phyloP scores from a whole-genome alignment of 139 green algal species.

The Auxenochlorella pyrenoidosa region DNA sequence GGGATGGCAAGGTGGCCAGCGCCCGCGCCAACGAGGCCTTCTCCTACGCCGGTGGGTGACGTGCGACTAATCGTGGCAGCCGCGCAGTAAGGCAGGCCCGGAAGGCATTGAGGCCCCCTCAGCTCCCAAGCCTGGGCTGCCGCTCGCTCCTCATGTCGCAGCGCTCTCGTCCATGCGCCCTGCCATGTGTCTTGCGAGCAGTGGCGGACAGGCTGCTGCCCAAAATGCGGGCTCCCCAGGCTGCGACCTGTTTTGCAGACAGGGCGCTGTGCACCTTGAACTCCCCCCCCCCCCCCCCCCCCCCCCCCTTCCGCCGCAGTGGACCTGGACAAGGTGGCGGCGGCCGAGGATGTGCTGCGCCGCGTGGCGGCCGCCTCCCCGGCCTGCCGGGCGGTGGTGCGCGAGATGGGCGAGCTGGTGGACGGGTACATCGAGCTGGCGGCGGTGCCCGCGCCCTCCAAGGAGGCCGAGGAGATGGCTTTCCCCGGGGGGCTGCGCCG shows the following conservation, averaged over 20 bases:
- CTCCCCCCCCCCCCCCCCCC: too few species aligned
- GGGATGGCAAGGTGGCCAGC: constrained; percentile 31
- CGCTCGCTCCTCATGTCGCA: too few species aligned
- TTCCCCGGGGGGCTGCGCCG: constrained; percentile 44
- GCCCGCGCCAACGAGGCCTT: constrained; percentile 16
- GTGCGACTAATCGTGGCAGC: too few species aligned
- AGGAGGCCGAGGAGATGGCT: constrained; percentile 34
- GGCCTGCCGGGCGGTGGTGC: constrained; percentile 11
- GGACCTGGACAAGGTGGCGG: constrained; percentile 47
- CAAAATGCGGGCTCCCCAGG: too few species aligned
- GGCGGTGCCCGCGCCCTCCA: constrained; percentile 26
- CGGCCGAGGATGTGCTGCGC: constrained; percentile 42
- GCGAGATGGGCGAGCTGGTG: constrained; percentile 67
- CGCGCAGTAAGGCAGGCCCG: too few species aligned
- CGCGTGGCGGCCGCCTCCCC: background rate
- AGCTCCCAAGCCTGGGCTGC: background rate
- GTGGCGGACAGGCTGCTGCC: too few species aligned
- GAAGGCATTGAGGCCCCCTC: background rate
- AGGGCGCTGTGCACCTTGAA: too few species aligned
- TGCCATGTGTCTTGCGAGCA: too few species aligned
- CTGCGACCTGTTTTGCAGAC: too few species aligned
- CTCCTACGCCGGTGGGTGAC: constrained; percentile 9
- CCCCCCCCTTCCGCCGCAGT: background rate
- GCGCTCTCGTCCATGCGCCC: too few species aligned
- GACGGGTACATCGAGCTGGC: constrained; percentile 85